Evolutionary conservation across 1,284 basidiomycete species (phyloP).

Genomic region (Peniophora sp.): DNA sequence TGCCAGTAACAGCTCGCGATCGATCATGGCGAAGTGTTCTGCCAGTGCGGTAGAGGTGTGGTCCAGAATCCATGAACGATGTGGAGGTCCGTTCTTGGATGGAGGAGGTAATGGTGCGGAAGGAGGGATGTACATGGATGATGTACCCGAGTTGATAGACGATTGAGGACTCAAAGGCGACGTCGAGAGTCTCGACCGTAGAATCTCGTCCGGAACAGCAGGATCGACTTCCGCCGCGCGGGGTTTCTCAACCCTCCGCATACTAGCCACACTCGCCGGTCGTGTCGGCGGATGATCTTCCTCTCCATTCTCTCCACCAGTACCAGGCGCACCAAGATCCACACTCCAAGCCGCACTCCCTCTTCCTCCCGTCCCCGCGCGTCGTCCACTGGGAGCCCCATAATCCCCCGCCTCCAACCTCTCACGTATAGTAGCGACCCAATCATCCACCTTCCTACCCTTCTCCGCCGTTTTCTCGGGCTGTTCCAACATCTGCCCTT

Average conservation of each 20-base stretch:
- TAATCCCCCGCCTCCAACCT: constrained; percentile 56
- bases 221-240: constrained; percentile 41
- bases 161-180: constrained; percentile 16
- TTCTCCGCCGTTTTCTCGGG: constrained; percentile 60
- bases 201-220: constrained; percentile 57
- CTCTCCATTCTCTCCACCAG: too few relatives aligned
- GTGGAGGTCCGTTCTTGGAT: constrained; percentile 11
- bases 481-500: constrained; percentile 69
- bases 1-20: constrained; percentile 76
- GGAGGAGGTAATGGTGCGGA: constrained; percentile 4
- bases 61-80: constrained; percentile 62
- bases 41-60: constrained; percentile 59
- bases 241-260: constrained; percentile 13
- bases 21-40: constrained; percentile 81
- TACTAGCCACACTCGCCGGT: not conserved
- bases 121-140: constrained; percentile 15
- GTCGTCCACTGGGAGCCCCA: constrained; percentile 38
- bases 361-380: constrained; percentile 23
- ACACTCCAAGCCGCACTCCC: constrained; percentile 10
- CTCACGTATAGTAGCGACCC: constrained; percentile 68
- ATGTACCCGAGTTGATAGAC: constrained; percentile 10
- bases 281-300: too few relatives aligned
- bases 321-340: constrained; percentile 1
- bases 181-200: constrained; percentile 46
- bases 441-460: constrained; percentile 70